These are phyloP conservation scores for Emiliania huxleyi DNA, from an alignment of 78 protist genomes.

Conservation along the genomic window DNA sequence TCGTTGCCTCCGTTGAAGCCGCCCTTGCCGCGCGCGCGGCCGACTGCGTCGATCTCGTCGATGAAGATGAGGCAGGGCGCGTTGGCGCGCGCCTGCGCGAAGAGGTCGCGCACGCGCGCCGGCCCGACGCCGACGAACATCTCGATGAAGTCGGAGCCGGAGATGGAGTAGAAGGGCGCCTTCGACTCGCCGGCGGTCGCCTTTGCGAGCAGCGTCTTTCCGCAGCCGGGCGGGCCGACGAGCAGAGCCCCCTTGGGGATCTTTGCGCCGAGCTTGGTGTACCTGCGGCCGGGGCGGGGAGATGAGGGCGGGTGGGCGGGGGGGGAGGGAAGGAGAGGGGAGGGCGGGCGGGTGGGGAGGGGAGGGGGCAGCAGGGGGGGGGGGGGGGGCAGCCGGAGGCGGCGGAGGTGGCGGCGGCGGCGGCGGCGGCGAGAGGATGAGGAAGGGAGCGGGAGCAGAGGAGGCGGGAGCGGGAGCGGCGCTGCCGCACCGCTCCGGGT, in stretches of 20 bases:
- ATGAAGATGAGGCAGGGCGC: constrained; percentile 89
- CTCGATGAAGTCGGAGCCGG: constrained; percentile 48
- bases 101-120: constrained; percentile 45
- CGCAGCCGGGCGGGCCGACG: constrained; percentile 45
- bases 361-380: too few relatives aligned
- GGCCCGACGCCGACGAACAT: constrained; percentile 60
- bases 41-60: constrained; percentile 94
- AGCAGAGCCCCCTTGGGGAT: constrained; percentile 31
- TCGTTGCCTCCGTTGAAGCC: constrained; percentile 62
- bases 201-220: constrained; percentile 41
- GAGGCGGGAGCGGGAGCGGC: too few relatives aligned
- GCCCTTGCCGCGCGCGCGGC: constrained; percentile 52
- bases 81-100: constrained; percentile 72
- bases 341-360: too few relatives aligned
- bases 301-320: too few relatives aligned
- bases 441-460: not conserved
- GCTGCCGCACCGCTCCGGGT: constrained; percentile 6
- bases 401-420: not conserved
- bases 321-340: too few relatives aligned
- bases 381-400: too few relatives aligned
- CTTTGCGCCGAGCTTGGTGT: constrained; percentile 49
- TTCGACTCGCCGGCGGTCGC: constrained; percentile 26
- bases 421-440: not conserved
- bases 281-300: too few relatives aligned
- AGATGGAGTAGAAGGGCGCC: constrained; percentile 38